Percentiles rank a stretch among this genome's conserved stretches.
Evolutionary conservation across 768 basidiomycete genomes (phyloP).

Genomic region (Rhizopogon roseolus): DNA sequence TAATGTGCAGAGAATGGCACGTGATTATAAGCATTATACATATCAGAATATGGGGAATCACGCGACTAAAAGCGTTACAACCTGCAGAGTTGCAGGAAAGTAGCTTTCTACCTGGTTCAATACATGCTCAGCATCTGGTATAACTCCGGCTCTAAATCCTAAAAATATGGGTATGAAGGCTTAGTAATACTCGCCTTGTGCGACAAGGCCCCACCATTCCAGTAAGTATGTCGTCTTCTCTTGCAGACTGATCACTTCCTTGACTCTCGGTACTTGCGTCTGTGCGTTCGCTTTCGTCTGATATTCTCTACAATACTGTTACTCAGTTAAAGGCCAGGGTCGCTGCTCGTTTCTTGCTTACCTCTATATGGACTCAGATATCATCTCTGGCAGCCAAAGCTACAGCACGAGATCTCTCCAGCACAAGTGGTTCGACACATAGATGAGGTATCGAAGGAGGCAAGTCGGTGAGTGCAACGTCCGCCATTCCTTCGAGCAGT

Average conservation of each 20-base stretch:
- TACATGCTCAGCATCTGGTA: not conserved
- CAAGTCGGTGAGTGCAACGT: constrained; percentile 18
- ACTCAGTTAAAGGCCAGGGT: not conserved
- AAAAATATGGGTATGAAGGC: not conserved
- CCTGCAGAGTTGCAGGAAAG: not conserved
- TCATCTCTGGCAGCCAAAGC: constrained; percentile 2
- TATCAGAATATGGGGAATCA: not conserved
- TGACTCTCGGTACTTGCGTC: constrained; percentile 6
- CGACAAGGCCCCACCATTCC: not conserved
- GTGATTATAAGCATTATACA: not conserved
- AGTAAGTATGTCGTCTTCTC: not conserved
- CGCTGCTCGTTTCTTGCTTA: constrained; percentile 7
- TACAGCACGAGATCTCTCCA: not conserved
- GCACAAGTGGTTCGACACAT: not conserved
- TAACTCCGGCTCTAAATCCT: not conserved
- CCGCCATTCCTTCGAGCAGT: not conserved
- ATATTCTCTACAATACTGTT: constrained; percentile 2
- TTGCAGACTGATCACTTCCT: constrained; percentile 2
- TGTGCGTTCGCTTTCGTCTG: constrained; percentile 6
- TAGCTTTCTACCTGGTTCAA: not conserved
- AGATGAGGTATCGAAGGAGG: not conserved
- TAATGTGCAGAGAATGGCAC: not conserved
- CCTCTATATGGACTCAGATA: constrained; percentile 2
- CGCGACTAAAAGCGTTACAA: not conserved
- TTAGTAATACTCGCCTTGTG: not conserved